A percentile compares a stretch with the other conserved stretches of the same genome.
phyloP scores from a whole-genome alignment of 441 rosid genomes.

The Pelargonium cotyledonis region DNA sequence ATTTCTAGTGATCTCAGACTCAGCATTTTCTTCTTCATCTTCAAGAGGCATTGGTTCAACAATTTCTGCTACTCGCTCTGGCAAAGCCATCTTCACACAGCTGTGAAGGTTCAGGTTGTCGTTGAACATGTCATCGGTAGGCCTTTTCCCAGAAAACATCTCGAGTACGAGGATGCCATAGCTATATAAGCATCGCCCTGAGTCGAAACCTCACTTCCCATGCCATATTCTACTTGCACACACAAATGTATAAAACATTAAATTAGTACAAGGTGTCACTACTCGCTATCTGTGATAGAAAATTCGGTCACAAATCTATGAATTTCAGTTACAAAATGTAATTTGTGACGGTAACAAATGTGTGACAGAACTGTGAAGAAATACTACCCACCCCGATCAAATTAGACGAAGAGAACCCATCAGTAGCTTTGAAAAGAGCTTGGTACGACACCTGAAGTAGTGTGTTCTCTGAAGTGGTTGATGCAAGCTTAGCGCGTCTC shows the following conservation, averaged over 20 bases:
- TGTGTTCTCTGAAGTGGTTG: background rate
- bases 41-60: background rate
- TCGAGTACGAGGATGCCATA: constrained; percentile 12
- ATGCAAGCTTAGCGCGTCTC: background rate
- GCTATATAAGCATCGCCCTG: constrained; percentile 7
- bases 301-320: no score
- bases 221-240: constrained; percentile 9
- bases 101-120: constrained; percentile 10
- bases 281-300: no score
- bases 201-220: background rate
- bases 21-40: background rate
- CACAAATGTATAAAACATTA: background rate
- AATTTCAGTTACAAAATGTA: no score
- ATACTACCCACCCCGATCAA: constrained; percentile 11
- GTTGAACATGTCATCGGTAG: constrained; percentile 6
- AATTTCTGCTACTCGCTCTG: background rate
- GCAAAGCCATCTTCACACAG: background rate
- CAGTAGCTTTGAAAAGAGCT: constrained; percentile 11
- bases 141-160: constrained; percentile 11
- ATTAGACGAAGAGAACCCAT: constrained; percentile 3
- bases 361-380: no score
- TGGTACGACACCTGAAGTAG: constrained; percentile 2
- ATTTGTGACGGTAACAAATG: no score
- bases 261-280: background rate
- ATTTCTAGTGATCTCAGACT: no score